A percentile compares a stretch with the other conserved stretches of the same genome.
Conservation (phyloP, 139 green algal species). For the Zygnema circumcarinatum region DNA sequence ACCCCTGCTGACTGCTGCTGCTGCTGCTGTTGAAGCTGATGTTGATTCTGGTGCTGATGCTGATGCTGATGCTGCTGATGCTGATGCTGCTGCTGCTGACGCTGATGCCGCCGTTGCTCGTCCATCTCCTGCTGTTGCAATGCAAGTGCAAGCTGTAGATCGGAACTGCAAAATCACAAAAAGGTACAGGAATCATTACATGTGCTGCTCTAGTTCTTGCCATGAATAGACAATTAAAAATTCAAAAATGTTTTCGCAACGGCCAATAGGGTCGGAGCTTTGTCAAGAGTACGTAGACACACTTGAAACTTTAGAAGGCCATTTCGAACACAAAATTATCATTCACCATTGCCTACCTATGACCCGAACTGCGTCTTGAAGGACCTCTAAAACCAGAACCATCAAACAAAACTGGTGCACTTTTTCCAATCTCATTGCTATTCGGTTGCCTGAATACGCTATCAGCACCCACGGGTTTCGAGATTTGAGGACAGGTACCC, state of each 20-base stretch:
- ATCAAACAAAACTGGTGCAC: too few relatives aligned
- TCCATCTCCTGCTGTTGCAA: slow-evolving; percentile 47
- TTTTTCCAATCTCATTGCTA: too few relatives aligned
- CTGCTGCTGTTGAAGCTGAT: background rate
- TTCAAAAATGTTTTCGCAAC: slow-evolving; percentile 9
- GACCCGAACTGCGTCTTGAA: too few relatives aligned
- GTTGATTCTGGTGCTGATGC: too few relatives aligned
- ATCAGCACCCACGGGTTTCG: background rate
- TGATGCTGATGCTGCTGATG: slow-evolving; percentile 7
- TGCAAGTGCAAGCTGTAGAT: slow-evolving; percentile 25
- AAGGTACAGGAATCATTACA: background rate
- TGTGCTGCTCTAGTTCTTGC: background rate
- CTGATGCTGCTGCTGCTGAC: slow-evolving; percentile 30
- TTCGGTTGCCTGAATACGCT: too few relatives aligned
- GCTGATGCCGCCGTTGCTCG: slow-evolving; percentile 4
- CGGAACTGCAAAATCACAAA: slow-evolving; percentile 24
- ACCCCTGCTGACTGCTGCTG: background rate
- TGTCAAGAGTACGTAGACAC: slow-evolving; percentile 13
- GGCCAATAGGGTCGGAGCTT: background rate
- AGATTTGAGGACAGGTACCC: background rate
- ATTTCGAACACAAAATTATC: too few relatives aligned
- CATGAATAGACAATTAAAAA: too few relatives aligned
- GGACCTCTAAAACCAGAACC: too few relatives aligned
- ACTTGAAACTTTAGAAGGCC: too few relatives aligned
- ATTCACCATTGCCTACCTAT: too few relatives aligned